A percentile compares a stretch with the other conserved stretches of the same genome.
phyloP scores from a whole-genome alignment of 164 flowering plant species.

The Nelumbo lutea region DNA sequence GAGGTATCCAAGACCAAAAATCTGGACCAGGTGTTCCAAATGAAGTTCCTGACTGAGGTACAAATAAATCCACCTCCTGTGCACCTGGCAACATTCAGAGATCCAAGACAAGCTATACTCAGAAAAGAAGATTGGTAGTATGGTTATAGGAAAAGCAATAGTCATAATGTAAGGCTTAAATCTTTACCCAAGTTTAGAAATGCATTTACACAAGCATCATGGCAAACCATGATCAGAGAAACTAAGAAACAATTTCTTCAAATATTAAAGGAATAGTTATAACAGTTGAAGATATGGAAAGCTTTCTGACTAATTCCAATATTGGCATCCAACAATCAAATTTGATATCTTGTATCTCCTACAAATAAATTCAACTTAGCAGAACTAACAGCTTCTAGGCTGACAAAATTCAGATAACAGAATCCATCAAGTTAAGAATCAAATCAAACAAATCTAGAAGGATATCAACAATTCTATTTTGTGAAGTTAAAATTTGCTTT shows the following conservation, averaged over 20 bases:
- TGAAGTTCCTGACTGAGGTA: slow-evolving; percentile 27
- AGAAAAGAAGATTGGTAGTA: neutral
- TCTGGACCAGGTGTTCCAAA: slow-evolving; percentile 78
- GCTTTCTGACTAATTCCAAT: neutral
- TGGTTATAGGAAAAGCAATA: neutral
- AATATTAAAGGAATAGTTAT: neutral
- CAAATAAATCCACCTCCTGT: slow-evolving; percentile 14
- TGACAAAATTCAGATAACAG: neutral
- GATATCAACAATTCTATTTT: neutral
- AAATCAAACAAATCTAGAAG: neutral
- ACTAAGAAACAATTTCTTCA: neutral
- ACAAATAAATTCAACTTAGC: neutral
- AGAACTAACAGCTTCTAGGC: neutral
- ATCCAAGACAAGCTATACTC: slow-evolving; percentile 3
- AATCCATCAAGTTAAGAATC: too few species aligned
- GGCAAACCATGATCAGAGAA: neutral
- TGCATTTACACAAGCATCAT: neutral
- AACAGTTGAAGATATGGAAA: neutral
- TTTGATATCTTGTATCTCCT: neutral
- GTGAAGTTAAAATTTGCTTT: neutral
- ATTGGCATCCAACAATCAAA: neutral
- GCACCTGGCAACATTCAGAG: slow-evolving; percentile 29
- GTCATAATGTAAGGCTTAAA: too few species aligned
- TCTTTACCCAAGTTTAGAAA: neutral
- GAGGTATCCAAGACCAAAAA: slow-evolving; percentile 97